These are phyloP conservation scores for Withania somnifera DNA, from an alignment of 305 asterid genomes.

Conservation along the genomic window DNA sequence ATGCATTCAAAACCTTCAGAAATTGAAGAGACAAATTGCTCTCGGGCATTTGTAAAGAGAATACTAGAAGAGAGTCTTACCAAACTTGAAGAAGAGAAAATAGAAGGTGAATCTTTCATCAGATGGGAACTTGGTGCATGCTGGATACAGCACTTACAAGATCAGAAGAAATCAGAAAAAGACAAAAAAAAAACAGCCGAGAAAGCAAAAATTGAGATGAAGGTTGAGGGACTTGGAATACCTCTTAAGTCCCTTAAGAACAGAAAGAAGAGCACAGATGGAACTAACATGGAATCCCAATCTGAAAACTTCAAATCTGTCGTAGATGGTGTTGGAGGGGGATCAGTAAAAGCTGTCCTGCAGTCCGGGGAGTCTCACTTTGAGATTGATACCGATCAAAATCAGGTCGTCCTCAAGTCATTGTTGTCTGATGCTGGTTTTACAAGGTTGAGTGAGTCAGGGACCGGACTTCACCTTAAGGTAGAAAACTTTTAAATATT, in stretches of 20 bases:
- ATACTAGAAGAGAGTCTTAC: conserved; percentile 73
- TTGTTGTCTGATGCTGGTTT: conserved; percentile 66
- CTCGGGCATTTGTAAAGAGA: conserved; percentile 54
- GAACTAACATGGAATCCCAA: conserved; percentile 32
- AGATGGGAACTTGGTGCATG: conserved; percentile 99
- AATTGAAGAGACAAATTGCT: conserved; percentile 44
- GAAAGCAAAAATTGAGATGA: conserved; percentile 71
- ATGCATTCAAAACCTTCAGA: conserved; percentile 34
- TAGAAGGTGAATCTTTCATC: conserved; percentile 44
- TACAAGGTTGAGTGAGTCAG: conserved; percentile 70
- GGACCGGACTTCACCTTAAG: conserved; percentile 87
- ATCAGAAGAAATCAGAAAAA: conserved; percentile 86
- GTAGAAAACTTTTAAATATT: conserved; percentile 23
- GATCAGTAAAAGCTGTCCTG: conserved; percentile 28
- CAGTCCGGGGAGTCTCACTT: conserved; percentile 35
- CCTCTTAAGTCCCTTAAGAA: conserved; percentile 83
- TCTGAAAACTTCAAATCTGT: conserved; percentile 26
- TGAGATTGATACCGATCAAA: conserved; percentile 41
- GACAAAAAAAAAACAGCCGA: conserved; percentile 67
- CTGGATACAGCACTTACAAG: conserved; percentile 97
- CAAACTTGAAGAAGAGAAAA: conserved; percentile 70
- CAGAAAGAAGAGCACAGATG: conserved; percentile 57
- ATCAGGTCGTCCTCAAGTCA: conserved; percentile 48
- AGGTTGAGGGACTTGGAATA: conserved; percentile 95
- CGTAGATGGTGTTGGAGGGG: conserved; percentile 34